Base-by-base conservation (phyloP, 176 grass and related monocot genomes). In the Microstegium vimineum region DNA sequence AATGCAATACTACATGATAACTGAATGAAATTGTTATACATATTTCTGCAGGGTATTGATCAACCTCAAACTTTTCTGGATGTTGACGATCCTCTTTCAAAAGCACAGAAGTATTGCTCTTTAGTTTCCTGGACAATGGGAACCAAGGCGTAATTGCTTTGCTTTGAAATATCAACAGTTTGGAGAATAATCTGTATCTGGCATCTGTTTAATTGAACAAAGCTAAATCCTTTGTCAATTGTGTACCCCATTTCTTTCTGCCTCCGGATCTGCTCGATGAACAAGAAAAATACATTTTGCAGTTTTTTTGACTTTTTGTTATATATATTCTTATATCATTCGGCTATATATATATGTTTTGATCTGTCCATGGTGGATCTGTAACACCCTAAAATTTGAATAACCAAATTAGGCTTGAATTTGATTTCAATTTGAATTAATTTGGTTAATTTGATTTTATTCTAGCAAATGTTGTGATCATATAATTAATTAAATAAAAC, bases 121-220 rank as follows among this genome's bases (percentile, higher is more conserved):
- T 52, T 74, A 69, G 84, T 90, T 60, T 86, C 68, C 60, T 90
- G 74, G 79, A 62, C 60, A 49, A 68, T 80, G 67, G 68, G 59
- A 83, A 65, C 30, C 74, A 57, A 40, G 37, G 23, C 25, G 78
- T 71, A 38, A 31, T 83, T 79, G 37, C 67, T 78, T 73, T 83
- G 28, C 71, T 86, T 86, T 78, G 37, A 40, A 18, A 40, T 79
- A 18, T 18, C 20, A 57, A 74, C 13, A 3, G 1, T 68, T 69
- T 28, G 67, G 77, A 82, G 79, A 86, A 83, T 90, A 86, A 90
- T 79, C 49, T 86, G 80, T 83, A 79, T 40, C 46, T 49, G 38
- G 34, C 86, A 28, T 81, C 11, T 77, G 73, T 41, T 79, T 68
- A 61, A 73, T 61, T 65, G 82, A 73, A 86, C 80, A 80, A 69